Evolutionary conservation across 805 yeast species (phyloP), one percentile per base, ranked within the genome.

Genomic region (Candida golubevii): DNA sequence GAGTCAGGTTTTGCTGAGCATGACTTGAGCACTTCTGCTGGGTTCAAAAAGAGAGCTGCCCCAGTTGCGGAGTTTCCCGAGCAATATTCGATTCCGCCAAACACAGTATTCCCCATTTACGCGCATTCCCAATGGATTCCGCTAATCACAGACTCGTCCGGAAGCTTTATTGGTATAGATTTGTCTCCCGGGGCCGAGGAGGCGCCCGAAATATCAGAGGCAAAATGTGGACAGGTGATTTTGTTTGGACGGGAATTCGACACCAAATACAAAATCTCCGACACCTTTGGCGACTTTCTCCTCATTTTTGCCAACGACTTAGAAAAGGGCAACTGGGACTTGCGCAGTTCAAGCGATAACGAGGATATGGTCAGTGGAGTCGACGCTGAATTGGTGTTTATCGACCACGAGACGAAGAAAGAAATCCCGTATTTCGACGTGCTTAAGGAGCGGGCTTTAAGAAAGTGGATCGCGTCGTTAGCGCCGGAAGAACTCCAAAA

Each of bases 41-140:
- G 48, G 1, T 37, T 41, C 23, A 37, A 41, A 23, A 31, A 29
- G 10, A 29, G 36, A 40, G 29, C 35, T 7, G 6, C n/a, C 5
- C 14, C 28, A 14, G 15, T 15, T 18, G 29, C n/a, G 7, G 47
- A 39, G 26, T 68, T 57, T 51, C 69, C 61, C 83, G 84, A 42
- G 3, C 76, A 71, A 65, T 74, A 74, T 46, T 82, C 93, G 0
- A 72, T 88, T 12, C 99, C 99, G 8, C 85, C 85, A 14, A 83
- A 82, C 6, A 69, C 82, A 10, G 71, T 89, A 36, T 85, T 86
- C 60, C 75, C 78, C 8, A 80, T 81, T 7, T 93, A 88, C 64
- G 91, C 96, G n/a, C 88, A 88, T 62, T 81, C 88, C 4, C 79
- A 78, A 56, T 91, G 99, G 99, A 81, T 91, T 47, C 98, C 99